Percentiles rank a stretch among this genome's conserved stretches.
Evolutionary conservation across 1,284 basidiomycete species (phyloP).

Genomic region (Serendipita sp.): DNA sequence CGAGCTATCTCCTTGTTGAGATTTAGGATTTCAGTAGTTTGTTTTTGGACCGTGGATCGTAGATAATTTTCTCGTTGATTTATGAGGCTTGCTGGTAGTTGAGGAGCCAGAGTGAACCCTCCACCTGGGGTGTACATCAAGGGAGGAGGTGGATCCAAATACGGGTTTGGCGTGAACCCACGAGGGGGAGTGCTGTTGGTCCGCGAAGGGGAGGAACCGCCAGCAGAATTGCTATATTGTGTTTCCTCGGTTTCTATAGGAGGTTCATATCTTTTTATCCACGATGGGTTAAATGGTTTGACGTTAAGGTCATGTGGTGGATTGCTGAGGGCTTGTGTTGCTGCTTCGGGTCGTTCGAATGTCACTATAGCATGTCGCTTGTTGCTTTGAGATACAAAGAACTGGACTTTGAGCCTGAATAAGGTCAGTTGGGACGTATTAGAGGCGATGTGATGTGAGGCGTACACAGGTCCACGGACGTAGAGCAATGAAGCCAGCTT

Average conservation of each 20-base stretch:
- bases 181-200: not conserved
- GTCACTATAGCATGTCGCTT: slow-evolving; percentile 1
- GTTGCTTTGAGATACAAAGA: not conserved
- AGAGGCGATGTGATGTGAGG: not conserved
- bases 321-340: not conserved
- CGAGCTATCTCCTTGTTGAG: not conserved
- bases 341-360: not conserved
- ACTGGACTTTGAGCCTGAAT: not conserved
- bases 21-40: not conserved
- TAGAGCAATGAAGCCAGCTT: not conserved
- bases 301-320: not conserved
- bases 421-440: not conserved
- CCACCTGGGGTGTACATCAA: not conserved
- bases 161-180: too few species aligned
- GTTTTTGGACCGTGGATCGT: not conserved
- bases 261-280: not conserved
- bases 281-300: not conserved
- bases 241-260: not conserved
- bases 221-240: not conserved
- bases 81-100: too few species aligned
- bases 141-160: not conserved
- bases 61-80: not conserved
- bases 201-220: not conserved
- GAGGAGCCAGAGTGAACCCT: not conserved
- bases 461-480: not conserved